Base-by-base conservation (phyloP, 176 grass and related monocot genomes). In the Eragrostis curvula region DNA sequence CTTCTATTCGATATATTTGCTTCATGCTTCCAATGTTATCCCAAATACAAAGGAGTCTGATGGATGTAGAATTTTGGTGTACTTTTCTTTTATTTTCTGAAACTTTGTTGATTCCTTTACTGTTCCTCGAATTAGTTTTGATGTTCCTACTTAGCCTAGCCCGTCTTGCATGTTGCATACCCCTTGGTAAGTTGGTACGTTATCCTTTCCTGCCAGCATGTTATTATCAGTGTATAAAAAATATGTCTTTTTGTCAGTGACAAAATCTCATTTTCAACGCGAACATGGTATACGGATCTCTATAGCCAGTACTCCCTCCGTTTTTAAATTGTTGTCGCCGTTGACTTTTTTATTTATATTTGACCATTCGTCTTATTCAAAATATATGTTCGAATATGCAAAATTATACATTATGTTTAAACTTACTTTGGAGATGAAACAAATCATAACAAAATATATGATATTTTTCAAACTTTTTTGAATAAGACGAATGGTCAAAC, bases 11-110 rank as follows among this genome's bases (percentile, higher is more conserved):
- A n/a, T n/a, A n/a, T 57, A 55, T 98, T 81, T 87, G 92, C 66
- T 98, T 98, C 82, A 89, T 98, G 92, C 92, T 98, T 91, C 92
- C 96, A 68, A 88, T 91, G 92, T 78, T 98, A 75, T 98, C 91
- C 47, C 96, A 98, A 95, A 84, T 95, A 81, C 92, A 52, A 86
- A 78, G 75, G 89, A 92, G 61, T 66, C 63, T 81, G 96, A 95
- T 78, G 96, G 92, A 87, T 95, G 96, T 59, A 88, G 23, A 85
- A 81, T 27, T 82, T 81, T 98, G 71, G 75, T 58, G 79, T 98
- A 88, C 58, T 91, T 89, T 90, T 50, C 28, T 8, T 44, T 51
- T 67, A 41, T 9, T 67, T 23, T 78, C 70, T 73, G 11, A 69
- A 41, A 43, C 32, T 18, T 66, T 79, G 29, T 1, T 51, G 9